Evolutionary conservation across 306 rosid species (phyloP), one percentile per base, ranked within the genome.

Genomic region (Castanea sativa): DNA sequence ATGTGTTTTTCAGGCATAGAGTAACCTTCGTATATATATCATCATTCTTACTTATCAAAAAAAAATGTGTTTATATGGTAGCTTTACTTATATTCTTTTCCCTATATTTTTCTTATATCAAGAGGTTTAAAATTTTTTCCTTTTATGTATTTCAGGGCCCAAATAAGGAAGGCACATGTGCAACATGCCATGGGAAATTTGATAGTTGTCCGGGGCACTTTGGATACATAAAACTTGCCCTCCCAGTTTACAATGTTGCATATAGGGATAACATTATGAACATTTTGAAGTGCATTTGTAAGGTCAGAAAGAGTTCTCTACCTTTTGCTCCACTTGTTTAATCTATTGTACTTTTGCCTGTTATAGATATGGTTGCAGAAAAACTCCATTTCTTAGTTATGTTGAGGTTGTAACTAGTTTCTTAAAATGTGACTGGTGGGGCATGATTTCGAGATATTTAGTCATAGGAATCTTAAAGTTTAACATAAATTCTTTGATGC

Each of bases 251-350:
- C 80, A 90, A 94, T 60, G 90, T 88, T 69, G 99, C 97, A 75
- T 94, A 81, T 78, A 80, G 89, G 27, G 64, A 73, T 83, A 70
- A 80, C 25, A 84, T 90, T 57, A 76, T 92, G 76, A 92, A 90
- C 75, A 84, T 87, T 80, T 83, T 94, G 73, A 94, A 94, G 91
- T 94, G 97, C 86, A 90, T 92, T 75, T 94, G 99, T 76, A 92
- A 94, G 99, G 99, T 94, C 71, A 51, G 6, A 51, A 70, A 41
- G 76, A 11, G 63, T 73, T 53, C 15, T 25, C 2, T 21, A 19
- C 75, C 67, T 68, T 15, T 63, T 71, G 27, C 74, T 60, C 73
- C 15, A 5, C 18, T 5, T 45, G 1, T 78, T 16, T 55, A 13
- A 71, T 49, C 63, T 5, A 32, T 49, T 49, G 19, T 65, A 65